Conservation (phyloP, 345 rosid genomes). For the Eutrema heterophyllum region DNA sequence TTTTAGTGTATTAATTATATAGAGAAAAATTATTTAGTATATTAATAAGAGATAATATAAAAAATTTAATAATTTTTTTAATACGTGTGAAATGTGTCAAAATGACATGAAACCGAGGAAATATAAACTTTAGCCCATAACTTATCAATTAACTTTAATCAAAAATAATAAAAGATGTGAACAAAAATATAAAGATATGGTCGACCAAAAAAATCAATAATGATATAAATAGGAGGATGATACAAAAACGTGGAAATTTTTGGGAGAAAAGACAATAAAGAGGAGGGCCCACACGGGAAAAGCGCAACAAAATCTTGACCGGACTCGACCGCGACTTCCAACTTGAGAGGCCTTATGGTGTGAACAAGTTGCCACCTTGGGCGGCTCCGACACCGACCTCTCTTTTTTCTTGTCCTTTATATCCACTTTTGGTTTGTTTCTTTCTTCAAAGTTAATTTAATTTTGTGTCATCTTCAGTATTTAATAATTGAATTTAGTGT, state of each 20-base stretch:
- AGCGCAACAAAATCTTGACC: constrained; percentile 29
- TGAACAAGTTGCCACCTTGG: constrained; percentile 28
- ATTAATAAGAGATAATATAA: too few relatives aligned
- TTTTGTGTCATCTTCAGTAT: neutral
- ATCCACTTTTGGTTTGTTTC: neutral
- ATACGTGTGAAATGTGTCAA: too few relatives aligned
- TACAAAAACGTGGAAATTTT: constrained; percentile 19
- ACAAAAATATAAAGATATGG: neutral
- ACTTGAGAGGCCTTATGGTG: constrained; percentile 15
- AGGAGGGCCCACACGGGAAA: constrained; percentile 23
- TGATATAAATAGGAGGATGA: neutral
- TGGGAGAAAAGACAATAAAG: neutral
- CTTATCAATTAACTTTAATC: too few relatives aligned
- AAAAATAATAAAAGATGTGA: neutral
- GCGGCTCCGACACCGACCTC: constrained; percentile 36
- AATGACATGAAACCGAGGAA: too few relatives aligned
- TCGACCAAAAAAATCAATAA: neutral
- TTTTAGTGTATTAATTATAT: too few relatives aligned
- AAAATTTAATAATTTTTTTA: too few relatives aligned
- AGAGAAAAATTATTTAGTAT: too few relatives aligned
- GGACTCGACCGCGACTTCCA: constrained; percentile 37
- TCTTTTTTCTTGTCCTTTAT: neutral
- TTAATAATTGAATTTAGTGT: neutral
- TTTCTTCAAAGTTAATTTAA: neutral
- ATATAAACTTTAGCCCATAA: too few relatives aligned